A percentile compares a stretch with the other conserved stretches of the same genome.
Conservation (phyloP, 73 alveolate genomes). For the Paramecium bursaria region DNA sequence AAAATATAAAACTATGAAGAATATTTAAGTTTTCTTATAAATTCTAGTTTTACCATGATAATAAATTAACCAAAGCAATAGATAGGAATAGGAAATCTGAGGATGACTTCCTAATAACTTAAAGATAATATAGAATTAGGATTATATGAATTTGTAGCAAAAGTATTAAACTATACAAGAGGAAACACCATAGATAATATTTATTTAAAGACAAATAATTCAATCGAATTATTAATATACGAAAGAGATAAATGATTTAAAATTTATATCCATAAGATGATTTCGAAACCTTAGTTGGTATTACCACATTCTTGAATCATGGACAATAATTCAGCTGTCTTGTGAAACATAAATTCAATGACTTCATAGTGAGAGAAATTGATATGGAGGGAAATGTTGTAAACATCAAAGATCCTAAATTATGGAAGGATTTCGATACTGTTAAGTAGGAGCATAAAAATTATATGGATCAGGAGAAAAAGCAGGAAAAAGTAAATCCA, state of each 20-base stretch:
- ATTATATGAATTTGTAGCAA: not conserved
- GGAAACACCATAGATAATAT: not conserved
- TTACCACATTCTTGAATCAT: slow-evolving; percentile 53
- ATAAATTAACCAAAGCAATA: too few species aligned
- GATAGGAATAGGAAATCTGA: not conserved
- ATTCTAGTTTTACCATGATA: not conserved
- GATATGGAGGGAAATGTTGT: slow-evolving; percentile 87
- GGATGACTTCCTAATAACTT: not conserved
- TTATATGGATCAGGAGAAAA: slow-evolving; percentile 70
- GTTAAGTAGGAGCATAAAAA: slow-evolving; percentile 68
- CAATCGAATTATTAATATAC: not conserved
- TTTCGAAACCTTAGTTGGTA: slow-evolving; percentile 70
- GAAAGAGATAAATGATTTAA: not conserved
- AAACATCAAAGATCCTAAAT: slow-evolving; percentile 74
- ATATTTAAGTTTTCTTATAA: too few species aligned
- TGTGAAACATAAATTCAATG: slow-evolving; percentile 92
- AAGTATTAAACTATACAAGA: not conserved
- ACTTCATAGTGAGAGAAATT: slow-evolving; percentile 97
- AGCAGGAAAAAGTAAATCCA: slow-evolving; percentile 62
- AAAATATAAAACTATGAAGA: not conserved
- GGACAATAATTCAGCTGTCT: slow-evolving; percentile 78
- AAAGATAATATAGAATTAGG: not conserved
- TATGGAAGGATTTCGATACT: slow-evolving; percentile 67
- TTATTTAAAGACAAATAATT: not conserved
- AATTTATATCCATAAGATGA: too few species aligned